Evolutionary conservation across 2,329 filamentous ascomycete genomes (phyloP), one percentile per base, ranked within the genome.

Genomic region (Pseudogymnoascus sp.): DNA sequence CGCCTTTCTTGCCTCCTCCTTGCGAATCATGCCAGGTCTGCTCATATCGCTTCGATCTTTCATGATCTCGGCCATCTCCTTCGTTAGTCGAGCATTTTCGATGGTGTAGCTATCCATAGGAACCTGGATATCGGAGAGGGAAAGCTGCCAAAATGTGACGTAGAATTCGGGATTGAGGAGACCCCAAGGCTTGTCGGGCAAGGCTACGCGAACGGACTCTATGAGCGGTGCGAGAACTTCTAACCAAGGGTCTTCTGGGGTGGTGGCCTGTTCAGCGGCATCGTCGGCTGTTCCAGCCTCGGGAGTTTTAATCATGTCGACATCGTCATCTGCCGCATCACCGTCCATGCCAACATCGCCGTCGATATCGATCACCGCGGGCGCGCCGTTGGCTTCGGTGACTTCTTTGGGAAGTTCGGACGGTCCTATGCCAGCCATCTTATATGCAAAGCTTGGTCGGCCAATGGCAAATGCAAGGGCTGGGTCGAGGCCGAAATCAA

Each of bases 81-180:
- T 84, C 68, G 87, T 84, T 21, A 92, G 79, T 7, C 85, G 82
- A 18, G 85, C 83, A 37, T 87, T 86, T 71, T 95, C 92, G 14
- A 85, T 82, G 59, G 89, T 83, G 72, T 99, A 99, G 65, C 88
- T 89, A 35, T 85, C 82, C 65, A 85, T 85, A 1, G 90, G 90
- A 66, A 92, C 86, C 63, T 85, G 84, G 63, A 97, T 79, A 72
- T 99, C 93, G 53, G 89, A 86, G 2, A 95, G 82, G 28, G 91
- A 87, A 11, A 97, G 80, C 60, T 92, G 88, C 94, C 94, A 99
- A 76, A 99, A 99, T 0, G 89, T 90, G 47, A 90, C 85, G 71
- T 91, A 97, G 73, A 97, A 93, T 31, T 90, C 86, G 0, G 91
- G 81, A 47, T 86, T 92, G 61, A 97, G 82, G 60, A 84, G 84